Conservation (phyloP, 1,139 yeast species). For the Hyphopichia burtonii region DNA sequence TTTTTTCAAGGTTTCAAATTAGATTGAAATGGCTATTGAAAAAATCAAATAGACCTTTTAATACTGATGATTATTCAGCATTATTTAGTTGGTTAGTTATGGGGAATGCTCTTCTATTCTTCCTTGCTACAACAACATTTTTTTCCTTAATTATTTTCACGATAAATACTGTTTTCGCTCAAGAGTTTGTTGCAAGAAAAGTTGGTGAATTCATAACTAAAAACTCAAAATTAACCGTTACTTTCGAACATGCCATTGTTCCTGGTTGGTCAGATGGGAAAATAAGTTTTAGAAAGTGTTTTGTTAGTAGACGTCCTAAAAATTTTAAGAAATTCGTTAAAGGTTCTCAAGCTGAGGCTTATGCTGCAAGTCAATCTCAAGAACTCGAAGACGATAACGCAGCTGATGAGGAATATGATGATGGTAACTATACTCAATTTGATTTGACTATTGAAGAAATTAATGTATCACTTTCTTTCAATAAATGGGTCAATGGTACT, state of each 20-base stretch:
- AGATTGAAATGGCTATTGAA: conserved; percentile 71
- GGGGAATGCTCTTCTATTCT: conserved; percentile 75
- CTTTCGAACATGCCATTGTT: conserved; percentile 90
- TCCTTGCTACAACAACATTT: conserved; percentile 89
- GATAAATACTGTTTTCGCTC: conserved; percentile 84
- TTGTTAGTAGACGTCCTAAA: conserved; percentile 81
- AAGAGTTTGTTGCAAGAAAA: conserved; percentile 79
- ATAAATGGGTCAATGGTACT: conserved; percentile 85
- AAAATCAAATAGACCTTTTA: conserved; percentile 61
- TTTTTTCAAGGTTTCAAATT: conserved; percentile 51
- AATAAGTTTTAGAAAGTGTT: conserved; percentile 80
- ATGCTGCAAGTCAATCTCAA: conserved; percentile 40
- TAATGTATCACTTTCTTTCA: conserved; percentile 73
- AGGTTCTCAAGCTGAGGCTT: conserved; percentile 73
- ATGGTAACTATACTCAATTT: conserved; percentile 94
- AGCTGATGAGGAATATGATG: conserved; percentile 51
- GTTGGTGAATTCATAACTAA: conserved; percentile 82
- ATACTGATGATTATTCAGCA: conserved; percentile 86
- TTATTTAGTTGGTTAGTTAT: conserved; percentile 87
- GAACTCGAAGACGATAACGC: conserved; percentile 10
- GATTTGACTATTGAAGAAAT: conserved; percentile 88
- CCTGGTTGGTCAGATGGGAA: conserved; percentile 94
- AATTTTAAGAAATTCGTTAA: conserved; percentile 52
- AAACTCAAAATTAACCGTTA: conserved; percentile 82
- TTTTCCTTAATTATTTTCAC: conserved; percentile 75